These are phyloP conservation scores for Yamadazyma philogaea DNA, from an alignment of 805 yeast genomes.

Conservation along the genomic window DNA sequence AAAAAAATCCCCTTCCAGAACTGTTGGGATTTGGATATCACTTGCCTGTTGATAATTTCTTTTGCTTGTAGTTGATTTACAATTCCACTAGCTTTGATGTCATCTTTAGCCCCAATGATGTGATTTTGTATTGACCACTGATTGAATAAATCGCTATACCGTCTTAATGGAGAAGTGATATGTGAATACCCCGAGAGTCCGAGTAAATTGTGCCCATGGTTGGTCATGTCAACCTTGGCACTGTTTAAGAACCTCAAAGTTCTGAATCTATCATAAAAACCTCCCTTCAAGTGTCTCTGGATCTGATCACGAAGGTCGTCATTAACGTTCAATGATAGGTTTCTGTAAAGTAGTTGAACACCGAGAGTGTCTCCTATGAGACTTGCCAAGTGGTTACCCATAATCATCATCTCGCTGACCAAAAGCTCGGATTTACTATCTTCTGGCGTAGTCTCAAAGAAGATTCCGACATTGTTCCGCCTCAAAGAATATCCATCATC, in stretches of 20 bases:
- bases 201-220: slow-evolving; percentile 56
- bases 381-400: slow-evolving; percentile 66
- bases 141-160: slow-evolving; percentile 75
- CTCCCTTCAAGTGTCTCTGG: slow-evolving; percentile 15
- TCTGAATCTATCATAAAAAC: slow-evolving; percentile 40
- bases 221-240: slow-evolving; percentile 47
- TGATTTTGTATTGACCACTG: slow-evolving; percentile 62
- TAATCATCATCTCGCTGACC: slow-evolving; percentile 83
- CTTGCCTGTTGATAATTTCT: slow-evolving; percentile 25
- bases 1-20: slow-evolving; percentile 41
- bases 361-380: slow-evolving; percentile 38
- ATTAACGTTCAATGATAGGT: slow-evolving; percentile 30
- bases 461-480: slow-evolving; percentile 14
- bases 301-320: slow-evolving; percentile 23
- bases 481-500: slow-evolving; percentile 18
- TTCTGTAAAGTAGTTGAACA: slow-evolving; percentile 53
- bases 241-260: slow-evolving; percentile 47
- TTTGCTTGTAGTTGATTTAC: slow-evolving; percentile 32
- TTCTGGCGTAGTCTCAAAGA: slow-evolving; percentile 13
- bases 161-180: slow-evolving; percentile 84
- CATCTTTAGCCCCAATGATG: slow-evolving; percentile 5
- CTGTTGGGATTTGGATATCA: slow-evolving; percentile 23
- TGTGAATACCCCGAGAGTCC: slow-evolving; percentile 65
- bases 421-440: slow-evolving; percentile 52
- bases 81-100: slow-evolving; percentile 14